Percentiles rank a stretch among this genome's conserved stretches.
Evolutionary conservation across 179 eudicot species (phyloP).

Genomic region (Carnegiea gigantea): DNA sequence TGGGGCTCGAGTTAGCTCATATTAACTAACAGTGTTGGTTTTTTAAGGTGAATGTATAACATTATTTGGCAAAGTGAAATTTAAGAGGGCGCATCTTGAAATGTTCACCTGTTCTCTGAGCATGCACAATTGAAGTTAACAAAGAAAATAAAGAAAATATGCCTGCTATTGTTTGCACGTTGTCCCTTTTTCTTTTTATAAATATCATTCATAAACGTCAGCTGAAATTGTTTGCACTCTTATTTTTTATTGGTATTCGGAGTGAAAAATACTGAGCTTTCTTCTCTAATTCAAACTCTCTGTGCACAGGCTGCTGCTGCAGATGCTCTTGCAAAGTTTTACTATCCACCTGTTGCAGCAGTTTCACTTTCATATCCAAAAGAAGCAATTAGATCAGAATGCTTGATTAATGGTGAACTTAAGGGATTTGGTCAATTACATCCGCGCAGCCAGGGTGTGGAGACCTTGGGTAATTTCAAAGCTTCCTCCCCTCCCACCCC

Average conservation of each 20-base stretch:
- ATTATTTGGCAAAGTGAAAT: neutral
- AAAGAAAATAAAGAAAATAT: neutral
- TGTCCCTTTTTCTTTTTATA: neutral
- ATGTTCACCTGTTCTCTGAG: neutral
- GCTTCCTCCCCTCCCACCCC: neutral
- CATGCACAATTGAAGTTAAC: neutral
- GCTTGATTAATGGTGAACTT: slow-evolving; percentile 70
- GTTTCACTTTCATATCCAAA: slow-evolving; percentile 82
- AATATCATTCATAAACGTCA: neutral
- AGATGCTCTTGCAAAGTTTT: slow-evolving; percentile 67
- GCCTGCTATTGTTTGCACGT: neutral
- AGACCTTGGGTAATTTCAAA: slow-evolving; percentile 61
- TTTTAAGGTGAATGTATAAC: neutral
- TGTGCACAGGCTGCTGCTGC: slow-evolving; percentile 60
- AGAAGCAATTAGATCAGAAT: slow-evolving; percentile 64
- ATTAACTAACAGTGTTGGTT: neutral
- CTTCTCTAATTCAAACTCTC: slow-evolving; percentile 1
- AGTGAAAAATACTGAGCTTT: neutral
- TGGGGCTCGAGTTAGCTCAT: neutral
- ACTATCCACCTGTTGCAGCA: slow-evolving; percentile 89
- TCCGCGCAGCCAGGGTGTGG: slow-evolving; percentile 90
- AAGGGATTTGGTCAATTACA: slow-evolving; percentile 90
- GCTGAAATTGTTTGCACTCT: neutral
- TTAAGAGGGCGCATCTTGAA: neutral
- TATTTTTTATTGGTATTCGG: neutral